These are phyloP conservation scores for Malassezia vespertilionis DNA, from an alignment of 1,284 basidiomycete genomes.

Conservation along the genomic window DNA sequence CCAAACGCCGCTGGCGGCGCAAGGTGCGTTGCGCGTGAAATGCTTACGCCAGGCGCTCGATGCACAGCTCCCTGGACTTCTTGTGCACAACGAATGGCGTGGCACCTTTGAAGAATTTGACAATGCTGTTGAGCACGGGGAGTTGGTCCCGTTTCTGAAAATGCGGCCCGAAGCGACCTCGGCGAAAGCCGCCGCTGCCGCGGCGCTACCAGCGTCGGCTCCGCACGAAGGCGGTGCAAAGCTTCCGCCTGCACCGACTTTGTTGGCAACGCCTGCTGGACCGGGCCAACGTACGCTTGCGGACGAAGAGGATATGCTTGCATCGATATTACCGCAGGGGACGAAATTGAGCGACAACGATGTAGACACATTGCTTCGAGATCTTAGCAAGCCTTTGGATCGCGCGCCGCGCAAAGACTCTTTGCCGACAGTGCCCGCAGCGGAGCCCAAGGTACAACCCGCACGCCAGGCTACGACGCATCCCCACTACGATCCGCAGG, in stretches of 20 bases:
- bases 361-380: constrained; percentile 23
- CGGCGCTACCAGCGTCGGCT: background rate
- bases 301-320: constrained; percentile 33
- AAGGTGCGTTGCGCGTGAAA: constrained; percentile 20
- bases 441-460: background rate
- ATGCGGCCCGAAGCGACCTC: constrained; percentile 11
- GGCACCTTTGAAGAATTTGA: constrained; percentile 46
- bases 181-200: background rate
- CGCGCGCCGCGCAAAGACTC: constrained; percentile 9
- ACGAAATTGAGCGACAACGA: constrained; percentile 30
- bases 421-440: no score
- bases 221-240: background rate
- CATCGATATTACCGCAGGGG: constrained; percentile 28
- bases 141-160: constrained; percentile 38
- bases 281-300: constrained; percentile 24
- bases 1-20: constrained; percentile 42
- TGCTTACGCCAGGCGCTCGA: constrained; percentile 23
- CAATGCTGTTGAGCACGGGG: constrained; percentile 44
- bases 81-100: constrained; percentile 46
- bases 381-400: constrained; percentile 14
- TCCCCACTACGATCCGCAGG: constrained; percentile 25
- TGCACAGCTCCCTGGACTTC: constrained; percentile 37
- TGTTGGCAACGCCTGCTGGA: background rate
- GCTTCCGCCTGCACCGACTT: background rate
- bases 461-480: constrained; percentile 16